Percentiles rank a stretch among this genome's conserved stretches.
Evolutionary conservation across 805 yeast genomes (phyloP).

Genomic region (Metahyphopichia silvanorum): DNA sequence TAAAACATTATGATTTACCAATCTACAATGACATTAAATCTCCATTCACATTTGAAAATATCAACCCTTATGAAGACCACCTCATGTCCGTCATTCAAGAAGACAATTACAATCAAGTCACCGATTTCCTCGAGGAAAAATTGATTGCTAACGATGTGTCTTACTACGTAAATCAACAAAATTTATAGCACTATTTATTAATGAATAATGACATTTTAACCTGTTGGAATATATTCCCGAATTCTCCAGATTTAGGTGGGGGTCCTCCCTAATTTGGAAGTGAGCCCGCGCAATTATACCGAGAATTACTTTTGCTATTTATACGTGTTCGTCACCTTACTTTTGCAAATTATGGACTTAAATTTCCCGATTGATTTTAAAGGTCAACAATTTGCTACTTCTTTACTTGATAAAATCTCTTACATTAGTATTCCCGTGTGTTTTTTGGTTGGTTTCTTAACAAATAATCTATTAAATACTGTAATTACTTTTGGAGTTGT

Average conservation of each 20-base stretch:
- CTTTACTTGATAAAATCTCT: constrained; percentile 19
- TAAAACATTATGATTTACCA: constrained; percentile 32
- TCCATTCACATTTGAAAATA: constrained; percentile 13
- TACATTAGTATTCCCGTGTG: constrained; percentile 33
- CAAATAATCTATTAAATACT: constrained; percentile 41
- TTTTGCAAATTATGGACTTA: constrained; percentile 4
- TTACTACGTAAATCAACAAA: constrained; percentile 18
- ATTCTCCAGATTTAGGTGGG: not conserved
- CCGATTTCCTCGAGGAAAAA: constrained; percentile 39
- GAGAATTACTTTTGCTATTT: not conserved
- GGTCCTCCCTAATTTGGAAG: not conserved
- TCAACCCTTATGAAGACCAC: constrained; percentile 13
- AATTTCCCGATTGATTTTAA: constrained; percentile 48
- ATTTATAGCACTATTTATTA: constrained; percentile 1
- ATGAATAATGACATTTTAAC: not conserved
- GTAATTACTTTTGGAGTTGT: constrained; percentile 36
- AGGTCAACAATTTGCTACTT: constrained; percentile 48
- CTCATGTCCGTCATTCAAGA: constrained; percentile 22
- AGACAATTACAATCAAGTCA: constrained; percentile 39
- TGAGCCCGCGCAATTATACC: constrained; percentile 1
- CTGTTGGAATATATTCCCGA: not conserved
- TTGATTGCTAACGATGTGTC: constrained; percentile 34
- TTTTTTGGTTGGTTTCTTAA: constrained; percentile 45
- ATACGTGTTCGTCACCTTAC: not conserved
- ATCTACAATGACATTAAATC: constrained; percentile 17